Evolutionary conservation across 2,329 filamentous ascomycete species (phyloP).

Genomic region (Cytospora piceicola): DNA sequence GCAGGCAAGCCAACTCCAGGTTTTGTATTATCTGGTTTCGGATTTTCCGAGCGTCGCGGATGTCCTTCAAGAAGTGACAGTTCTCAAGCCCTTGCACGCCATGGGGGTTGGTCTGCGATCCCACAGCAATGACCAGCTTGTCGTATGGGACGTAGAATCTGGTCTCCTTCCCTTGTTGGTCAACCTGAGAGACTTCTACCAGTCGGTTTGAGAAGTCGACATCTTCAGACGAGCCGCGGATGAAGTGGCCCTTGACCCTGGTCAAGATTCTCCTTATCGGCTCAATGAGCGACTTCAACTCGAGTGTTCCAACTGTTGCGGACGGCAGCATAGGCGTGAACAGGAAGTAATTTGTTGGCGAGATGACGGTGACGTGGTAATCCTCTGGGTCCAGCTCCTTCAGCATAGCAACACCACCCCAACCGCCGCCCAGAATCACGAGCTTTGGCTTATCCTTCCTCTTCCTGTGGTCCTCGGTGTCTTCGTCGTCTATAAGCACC

Average conservation of each 20-base stretch:
- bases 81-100: conserved; percentile 94
- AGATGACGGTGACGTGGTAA: conserved; percentile 95
- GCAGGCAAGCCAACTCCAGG: conserved; percentile 88
- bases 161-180: conserved; percentile 71
- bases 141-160: conserved; percentile 96
- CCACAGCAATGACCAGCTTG: conserved; percentile 90
- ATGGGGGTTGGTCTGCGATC: conserved; percentile 90
- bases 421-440: conserved; percentile 91
- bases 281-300: conserved; percentile 88
- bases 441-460: conserved; percentile 89
- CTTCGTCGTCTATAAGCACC: conserved; percentile 85
- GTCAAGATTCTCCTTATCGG: conserved; percentile 84
- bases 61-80: conserved; percentile 93
- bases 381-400: conserved; percentile 90
- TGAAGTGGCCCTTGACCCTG: conserved; percentile 81
- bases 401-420: conserved; percentile 89
- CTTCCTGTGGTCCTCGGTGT: conserved; percentile 68
- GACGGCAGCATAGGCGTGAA: conserved; percentile 98
- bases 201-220: conserved; percentile 91
- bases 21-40: conserved; percentile 88
- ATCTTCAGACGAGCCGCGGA: conserved; percentile 84
- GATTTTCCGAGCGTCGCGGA: conserved; percentile 87
- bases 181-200: conserved; percentile 79
- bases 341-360: conserved; percentile 93
- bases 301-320: conserved; percentile 93